Conservation (phyloP, 352 stramenopile species). For the Phytophthora citrophthora region DNA sequence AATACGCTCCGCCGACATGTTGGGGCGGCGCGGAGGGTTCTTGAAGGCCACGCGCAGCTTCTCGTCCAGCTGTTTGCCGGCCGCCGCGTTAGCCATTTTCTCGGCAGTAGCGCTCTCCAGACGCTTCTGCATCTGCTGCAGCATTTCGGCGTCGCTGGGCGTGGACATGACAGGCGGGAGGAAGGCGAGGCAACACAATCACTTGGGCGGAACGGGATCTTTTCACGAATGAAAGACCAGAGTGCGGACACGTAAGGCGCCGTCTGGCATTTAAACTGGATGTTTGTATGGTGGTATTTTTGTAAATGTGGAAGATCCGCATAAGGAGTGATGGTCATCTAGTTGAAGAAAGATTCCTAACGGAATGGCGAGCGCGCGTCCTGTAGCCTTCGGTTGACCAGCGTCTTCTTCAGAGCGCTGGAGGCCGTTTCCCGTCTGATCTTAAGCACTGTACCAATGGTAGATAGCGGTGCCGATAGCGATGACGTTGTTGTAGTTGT, state of each 20-base stretch:
- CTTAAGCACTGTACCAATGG: conserved; percentile 39
- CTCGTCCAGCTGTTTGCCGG: conserved; percentile 76
- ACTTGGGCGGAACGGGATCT: conserved; percentile 31
- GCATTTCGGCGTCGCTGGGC: conserved; percentile 47
- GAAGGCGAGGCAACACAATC: not conserved
- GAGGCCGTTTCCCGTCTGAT: conserved; percentile 60
- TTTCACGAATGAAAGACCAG: conserved; percentile 34
- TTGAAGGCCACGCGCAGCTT: conserved; percentile 77
- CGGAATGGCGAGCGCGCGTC: conserved; percentile 44
- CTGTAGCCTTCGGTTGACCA: conserved; percentile 26
- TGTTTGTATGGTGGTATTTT: conserved; percentile 15
- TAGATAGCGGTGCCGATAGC: conserved; percentile 9
- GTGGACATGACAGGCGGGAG: conserved; percentile 34
- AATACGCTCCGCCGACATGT: conserved; percentile 57
- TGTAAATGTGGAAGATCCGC: conserved; percentile 1
- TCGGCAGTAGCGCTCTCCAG: conserved; percentile 40
- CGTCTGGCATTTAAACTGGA: not conserved
- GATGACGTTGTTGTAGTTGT: not conserved
- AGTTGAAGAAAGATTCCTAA: conserved; percentile 31
- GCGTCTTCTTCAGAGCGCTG: conserved; percentile 59
- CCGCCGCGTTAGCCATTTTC: conserved; percentile 59
- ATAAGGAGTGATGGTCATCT: conserved; percentile 22
- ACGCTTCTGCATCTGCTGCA: conserved; percentile 62
- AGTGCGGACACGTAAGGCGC: conserved; percentile 14
- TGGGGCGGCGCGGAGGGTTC: conserved; percentile 63